These are phyloP conservation scores for Fusarium torulosum DNA, from an alignment of 2,329 filamentous ascomycete species.

Conservation along the genomic window DNA sequence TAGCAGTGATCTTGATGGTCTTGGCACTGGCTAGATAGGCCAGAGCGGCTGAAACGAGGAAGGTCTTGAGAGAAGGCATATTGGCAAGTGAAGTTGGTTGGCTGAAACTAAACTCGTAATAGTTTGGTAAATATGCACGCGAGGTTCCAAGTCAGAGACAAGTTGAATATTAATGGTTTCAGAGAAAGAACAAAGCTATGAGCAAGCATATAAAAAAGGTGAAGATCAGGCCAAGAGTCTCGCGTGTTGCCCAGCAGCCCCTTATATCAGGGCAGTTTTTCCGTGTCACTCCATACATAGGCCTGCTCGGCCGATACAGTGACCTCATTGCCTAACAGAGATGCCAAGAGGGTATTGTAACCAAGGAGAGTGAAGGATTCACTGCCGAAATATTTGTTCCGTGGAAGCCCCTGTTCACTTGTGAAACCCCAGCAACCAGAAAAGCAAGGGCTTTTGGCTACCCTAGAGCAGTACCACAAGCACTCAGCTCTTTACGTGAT, in stretches of 20 bases:
- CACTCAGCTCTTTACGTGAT: not conserved
- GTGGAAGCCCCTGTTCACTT: conserved; percentile 15
- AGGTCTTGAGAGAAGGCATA: conserved; percentile 50
- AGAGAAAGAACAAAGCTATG: not conserved
- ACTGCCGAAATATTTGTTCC: conserved; percentile 18
- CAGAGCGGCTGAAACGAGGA: conserved; percentile 45
- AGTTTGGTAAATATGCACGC: not conserved
- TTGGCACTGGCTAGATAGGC: conserved; percentile 48
- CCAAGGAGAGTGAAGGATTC: conserved; percentile 19
- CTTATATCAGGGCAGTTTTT: conserved; percentile 20
- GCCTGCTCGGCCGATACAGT: conserved; percentile 9
- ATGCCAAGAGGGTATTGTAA: conserved; percentile 18
- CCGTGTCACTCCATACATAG: conserved; percentile 17
- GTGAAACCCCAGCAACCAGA: conserved; percentile 37
- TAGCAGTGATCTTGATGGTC: conserved; percentile 53
- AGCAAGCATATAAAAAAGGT: conserved; percentile 10
- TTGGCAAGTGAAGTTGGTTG: not conserved
- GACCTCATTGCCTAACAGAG: conserved; percentile 15
- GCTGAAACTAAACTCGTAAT: not conserved
- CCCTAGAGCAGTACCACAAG: not conserved
- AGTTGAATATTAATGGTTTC: not conserved
- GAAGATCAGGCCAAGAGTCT: conserved; percentile 21
- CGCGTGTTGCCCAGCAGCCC: conserved; percentile 37
- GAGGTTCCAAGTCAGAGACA: not conserved
- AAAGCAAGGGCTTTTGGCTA: not conserved